Conservation (phyloP, 192 early-diverging fungal species). For the Chytriomyces confervae region DNA sequence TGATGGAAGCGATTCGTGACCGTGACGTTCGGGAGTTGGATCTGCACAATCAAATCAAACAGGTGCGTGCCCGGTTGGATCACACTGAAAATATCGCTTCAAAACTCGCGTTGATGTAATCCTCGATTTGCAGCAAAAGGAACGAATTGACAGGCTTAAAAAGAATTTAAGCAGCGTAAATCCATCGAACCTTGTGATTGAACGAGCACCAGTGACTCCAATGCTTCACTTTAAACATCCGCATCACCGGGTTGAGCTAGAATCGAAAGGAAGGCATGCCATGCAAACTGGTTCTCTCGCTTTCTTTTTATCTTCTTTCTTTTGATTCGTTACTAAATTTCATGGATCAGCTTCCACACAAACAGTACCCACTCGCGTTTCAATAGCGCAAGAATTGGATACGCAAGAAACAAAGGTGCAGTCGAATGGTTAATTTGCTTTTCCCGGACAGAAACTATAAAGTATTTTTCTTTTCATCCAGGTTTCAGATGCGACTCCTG, state of each 20-base stretch:
- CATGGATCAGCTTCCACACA: no score
- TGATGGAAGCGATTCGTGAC: slow-evolving; percentile 17
- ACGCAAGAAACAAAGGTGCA: no score
- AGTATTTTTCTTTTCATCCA: neutral
- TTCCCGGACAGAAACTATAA: neutral
- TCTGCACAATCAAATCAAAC: slow-evolving; percentile 24
- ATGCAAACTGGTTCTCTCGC: neutral
- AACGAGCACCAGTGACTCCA: neutral
- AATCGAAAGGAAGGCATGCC: no score
- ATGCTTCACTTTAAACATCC: neutral
- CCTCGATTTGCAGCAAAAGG: slow-evolving; percentile 16
- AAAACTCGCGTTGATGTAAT: neutral
- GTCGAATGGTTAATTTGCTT: neutral
- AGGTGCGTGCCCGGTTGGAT: neutral
- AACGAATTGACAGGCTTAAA: slow-evolving; percentile 26
- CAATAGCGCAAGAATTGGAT: neutral
- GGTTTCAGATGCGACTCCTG: neutral
- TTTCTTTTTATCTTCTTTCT: neutral
- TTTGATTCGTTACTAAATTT: no score
- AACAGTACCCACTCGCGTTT: neutral
- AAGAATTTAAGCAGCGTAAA: slow-evolving; percentile 15
- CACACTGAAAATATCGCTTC: neutral
- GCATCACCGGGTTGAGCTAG: neutral
- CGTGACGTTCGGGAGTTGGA: slow-evolving; percentile 19
- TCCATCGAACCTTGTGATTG: slow-evolving; percentile 28